Percentiles rank a stretch among this genome's conserved stretches.
Conservation (phyloP, 2,329 filamentous ascomycete genomes). For the Trichoderma endophyticum region DNA sequence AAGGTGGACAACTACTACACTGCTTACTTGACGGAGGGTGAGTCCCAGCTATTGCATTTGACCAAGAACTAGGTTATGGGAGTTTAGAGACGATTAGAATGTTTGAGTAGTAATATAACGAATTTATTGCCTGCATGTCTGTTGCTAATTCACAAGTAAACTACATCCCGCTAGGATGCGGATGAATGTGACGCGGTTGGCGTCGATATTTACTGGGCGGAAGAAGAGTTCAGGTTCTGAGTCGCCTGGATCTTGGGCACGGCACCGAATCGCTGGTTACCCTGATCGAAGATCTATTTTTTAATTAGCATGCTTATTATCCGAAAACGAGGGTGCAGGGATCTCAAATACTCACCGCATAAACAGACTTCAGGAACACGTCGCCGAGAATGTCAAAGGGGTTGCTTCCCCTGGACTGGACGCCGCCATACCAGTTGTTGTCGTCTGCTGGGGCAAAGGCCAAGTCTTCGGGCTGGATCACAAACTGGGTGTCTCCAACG, state of each 20-base stretch:
- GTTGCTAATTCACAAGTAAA: not conserved
- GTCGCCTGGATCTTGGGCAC: conserved; percentile 6
- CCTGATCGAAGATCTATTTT: conserved; percentile 8
- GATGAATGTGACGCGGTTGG: not conserved
- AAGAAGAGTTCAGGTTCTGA: not conserved
- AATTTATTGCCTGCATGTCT: not conserved
- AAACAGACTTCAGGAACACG: conserved; percentile 9
- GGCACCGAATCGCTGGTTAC: conserved; percentile 10
- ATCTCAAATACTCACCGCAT: not conserved
- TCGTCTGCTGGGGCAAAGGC: not conserved
- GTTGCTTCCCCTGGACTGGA: conserved; percentile 6
- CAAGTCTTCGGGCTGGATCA: not conserved
- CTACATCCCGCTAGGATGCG: not conserved
- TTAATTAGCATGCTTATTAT: not conserved
- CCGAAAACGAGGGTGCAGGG: too few species aligned
- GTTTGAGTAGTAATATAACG: not conserved
- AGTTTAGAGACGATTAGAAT: not conserved
- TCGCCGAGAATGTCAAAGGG: conserved; percentile 11
- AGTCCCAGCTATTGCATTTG: conserved; percentile 14
- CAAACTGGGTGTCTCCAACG: conserved; percentile 6
- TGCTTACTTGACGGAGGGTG: conserved; percentile 14
- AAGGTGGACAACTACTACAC: conserved; percentile 9
- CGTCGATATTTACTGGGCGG: not conserved
- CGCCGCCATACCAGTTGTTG: conserved; percentile 1
- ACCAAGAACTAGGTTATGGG: not conserved